A percentile compares a stretch with the other conserved stretches of the same genome.
Conservation (phyloP, 345 rosid genomes). For the Gossypium herbaceum region DNA sequence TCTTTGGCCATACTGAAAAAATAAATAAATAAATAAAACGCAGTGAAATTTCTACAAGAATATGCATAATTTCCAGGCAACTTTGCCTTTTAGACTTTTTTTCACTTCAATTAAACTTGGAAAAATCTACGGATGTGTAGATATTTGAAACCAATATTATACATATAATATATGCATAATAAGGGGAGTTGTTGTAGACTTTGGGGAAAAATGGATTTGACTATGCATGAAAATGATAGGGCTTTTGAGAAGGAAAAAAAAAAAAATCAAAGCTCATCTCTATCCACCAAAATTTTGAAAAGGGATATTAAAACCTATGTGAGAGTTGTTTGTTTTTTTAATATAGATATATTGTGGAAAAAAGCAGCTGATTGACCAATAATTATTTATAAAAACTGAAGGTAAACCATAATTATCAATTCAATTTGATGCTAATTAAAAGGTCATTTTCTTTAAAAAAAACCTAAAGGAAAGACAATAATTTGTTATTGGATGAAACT, state of each 20-base stretch:
- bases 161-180: neutral
- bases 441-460: neutral
- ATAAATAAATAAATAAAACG: neutral
- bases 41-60: neutral
- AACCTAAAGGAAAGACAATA: neutral
- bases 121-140: neutral
- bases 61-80: neutral
- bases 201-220: neutral
- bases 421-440: neutral
- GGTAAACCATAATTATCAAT: too few relatives aligned
- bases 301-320: neutral
- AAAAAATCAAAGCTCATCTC: neutral
- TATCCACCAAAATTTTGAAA: conserved; percentile 7
- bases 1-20: neutral
- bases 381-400: neutral
- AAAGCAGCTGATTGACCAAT: neutral
- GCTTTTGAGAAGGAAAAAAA: neutral
- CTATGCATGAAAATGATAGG: neutral
- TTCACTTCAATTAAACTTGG: neutral
- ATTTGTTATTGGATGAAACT: conserved; percentile 9
- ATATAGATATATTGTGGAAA: conserved; percentile 1
- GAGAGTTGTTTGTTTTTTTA: too few relatives aligned
- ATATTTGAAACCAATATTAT: neutral
- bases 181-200: conserved; percentile 5
- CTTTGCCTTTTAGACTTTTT: neutral